Evolutionary conservation across 768 basidiomycete species (phyloP), one percentile per base, ranked within the genome.

Genomic region (Pisolithus orientalis): DNA sequence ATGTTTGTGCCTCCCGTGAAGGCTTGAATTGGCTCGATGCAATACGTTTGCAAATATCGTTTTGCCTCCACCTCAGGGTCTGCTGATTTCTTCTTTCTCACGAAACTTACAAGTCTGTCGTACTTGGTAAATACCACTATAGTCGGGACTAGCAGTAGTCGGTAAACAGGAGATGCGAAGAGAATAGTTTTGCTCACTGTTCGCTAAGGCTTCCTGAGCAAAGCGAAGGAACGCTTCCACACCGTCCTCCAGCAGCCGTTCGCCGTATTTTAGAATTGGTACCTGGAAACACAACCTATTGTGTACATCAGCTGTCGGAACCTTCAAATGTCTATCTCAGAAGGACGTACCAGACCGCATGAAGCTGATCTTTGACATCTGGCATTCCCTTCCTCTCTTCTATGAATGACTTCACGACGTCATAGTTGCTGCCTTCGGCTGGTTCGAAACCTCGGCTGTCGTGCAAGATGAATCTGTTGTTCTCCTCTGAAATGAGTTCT

Each of bases 361-460:
- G 57, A 5, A 59, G 40, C 8, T 39, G 34, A 5, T 59, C 58
- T 17, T 42, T 51, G 4, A 59, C 13, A 13, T 21, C 21, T 21
- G 39, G 50, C 17, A 32, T 16, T 3, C 4, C 3, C 31, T 32
- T 21, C 14, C 58, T 43, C 5, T 8, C 5, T 4, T 46, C 9
- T 29, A 59, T 59, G 49, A 59, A 59, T 14, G 42, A 31, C 31
- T 45, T 40, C 24, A 59, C 58, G 2, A 4, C 27, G 11, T 47
- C 17, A 39, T 44, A 38, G 39, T 46, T 59, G n/a, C 28, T 44
- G n/a, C 13, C 2, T 11, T 39, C 39, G 13, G 54, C 57, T 16
- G 49, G 43, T 47, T 59, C 57, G 27, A 59, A 59, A 7, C 58
- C 57, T 51, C 42, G 28, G 38, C 57, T 59, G 21, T 59, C 58